Conservation (phyloP, 2,329 filamentous ascomycete genomes). For the Fusarium sp. region DNA sequence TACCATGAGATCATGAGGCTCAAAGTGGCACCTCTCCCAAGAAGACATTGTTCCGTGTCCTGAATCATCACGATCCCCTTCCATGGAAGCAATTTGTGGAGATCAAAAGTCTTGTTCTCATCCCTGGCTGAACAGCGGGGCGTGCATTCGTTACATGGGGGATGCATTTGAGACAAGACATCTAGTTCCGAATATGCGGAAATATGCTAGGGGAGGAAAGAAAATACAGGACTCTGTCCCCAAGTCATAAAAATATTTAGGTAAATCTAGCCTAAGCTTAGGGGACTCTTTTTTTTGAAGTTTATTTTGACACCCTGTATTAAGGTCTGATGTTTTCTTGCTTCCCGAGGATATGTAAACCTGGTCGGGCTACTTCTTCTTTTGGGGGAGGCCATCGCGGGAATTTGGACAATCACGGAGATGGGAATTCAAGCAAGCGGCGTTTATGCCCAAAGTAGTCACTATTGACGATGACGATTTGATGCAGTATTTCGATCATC, state of each 20-base stretch:
- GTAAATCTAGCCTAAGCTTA: too few relatives aligned
- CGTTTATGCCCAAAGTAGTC: conserved; percentile 8
- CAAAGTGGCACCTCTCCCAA: conserved; percentile 9
- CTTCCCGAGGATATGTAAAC: too few relatives aligned
- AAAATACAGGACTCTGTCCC: too few relatives aligned
- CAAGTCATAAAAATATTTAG: too few relatives aligned
- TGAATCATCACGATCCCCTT: conserved; percentile 20
- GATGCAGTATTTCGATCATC: not conserved
- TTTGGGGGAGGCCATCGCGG: not conserved
- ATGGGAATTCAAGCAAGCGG: conserved; percentile 3
- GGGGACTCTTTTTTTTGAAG: too few relatives aligned
- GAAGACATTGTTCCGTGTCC: conserved; percentile 1
- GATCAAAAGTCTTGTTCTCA: not conserved
- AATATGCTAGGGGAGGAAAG: too few relatives aligned
- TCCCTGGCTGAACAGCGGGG: not conserved
- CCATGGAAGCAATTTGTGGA: conserved; percentile 18
- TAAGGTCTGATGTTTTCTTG: too few relatives aligned
- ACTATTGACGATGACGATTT: conserved; percentile 15
- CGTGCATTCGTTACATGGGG: conserved; percentile 7
- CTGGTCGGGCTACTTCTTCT: conserved; percentile 3
- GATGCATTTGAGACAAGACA: conserved; percentile 5
- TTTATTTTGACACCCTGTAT: too few relatives aligned
- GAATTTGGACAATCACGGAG: not conserved
- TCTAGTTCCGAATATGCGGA: conserved; percentile 21
- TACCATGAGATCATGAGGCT: conserved; percentile 9